These are phyloP conservation scores for Ustilago bromivora DNA, from an alignment of 1,284 basidiomycete species.

Conservation along the genomic window DNA sequence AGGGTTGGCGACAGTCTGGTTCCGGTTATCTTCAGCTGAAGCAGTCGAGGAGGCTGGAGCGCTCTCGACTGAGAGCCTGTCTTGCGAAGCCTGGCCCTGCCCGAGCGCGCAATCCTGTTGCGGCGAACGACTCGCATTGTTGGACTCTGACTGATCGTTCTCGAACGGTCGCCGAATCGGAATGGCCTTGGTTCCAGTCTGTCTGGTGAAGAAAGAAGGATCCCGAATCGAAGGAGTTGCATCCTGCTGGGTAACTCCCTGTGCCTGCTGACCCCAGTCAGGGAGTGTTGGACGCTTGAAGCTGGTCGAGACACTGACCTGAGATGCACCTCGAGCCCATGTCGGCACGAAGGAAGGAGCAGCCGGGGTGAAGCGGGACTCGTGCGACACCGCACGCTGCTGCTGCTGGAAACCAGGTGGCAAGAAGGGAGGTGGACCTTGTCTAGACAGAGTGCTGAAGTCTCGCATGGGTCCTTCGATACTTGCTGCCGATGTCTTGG, in stretches of 20 bases:
- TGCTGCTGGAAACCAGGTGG: conserved; percentile 21
- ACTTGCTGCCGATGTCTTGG: conserved; percentile 49
- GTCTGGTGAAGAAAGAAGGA: conserved; percentile 30
- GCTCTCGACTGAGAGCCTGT: neutral
- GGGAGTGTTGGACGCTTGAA: conserved; percentile 51
- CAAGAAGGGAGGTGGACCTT: conserved; percentile 52
- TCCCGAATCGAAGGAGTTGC: conserved; percentile 28
- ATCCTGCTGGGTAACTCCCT: neutral
- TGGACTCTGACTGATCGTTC: conserved; percentile 4
- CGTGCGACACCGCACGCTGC: conserved; percentile 38
- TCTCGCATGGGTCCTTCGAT: conserved; percentile 58
- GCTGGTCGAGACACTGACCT: conserved; percentile 18
- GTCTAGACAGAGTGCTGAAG: conserved; percentile 37
- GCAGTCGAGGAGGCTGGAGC: neutral
- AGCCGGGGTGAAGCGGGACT: conserved; percentile 43
- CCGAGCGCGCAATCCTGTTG: neutral
- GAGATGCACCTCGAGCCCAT: conserved; percentile 27
- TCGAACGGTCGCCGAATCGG: conserved; percentile 52
- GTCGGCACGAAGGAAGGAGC: conserved; percentile 58
- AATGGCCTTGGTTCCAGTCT: conserved; percentile 51
- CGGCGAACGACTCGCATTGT: neutral
- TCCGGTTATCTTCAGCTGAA: neutral
- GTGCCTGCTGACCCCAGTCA: conserved; percentile 33
- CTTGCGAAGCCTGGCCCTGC: neutral
- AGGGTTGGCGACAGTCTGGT: too few relatives aligned